Conservation (phyloP, 257 asterid genomes). For the Fraxinus pennsylvanica region DNA sequence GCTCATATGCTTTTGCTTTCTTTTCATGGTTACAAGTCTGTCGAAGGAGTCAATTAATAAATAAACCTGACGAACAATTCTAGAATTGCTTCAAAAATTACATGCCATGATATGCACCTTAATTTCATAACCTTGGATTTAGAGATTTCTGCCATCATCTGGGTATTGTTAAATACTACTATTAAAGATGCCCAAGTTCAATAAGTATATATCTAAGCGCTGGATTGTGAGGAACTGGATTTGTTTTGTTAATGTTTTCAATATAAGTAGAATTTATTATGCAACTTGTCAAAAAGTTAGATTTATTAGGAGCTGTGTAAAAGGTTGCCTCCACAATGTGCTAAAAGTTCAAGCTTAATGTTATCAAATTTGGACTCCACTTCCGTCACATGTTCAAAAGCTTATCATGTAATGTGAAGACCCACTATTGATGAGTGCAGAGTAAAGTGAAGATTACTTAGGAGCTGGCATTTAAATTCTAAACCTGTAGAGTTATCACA, state of each 20-base stretch:
- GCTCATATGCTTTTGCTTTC: not conserved
- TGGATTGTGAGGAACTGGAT: not conserved
- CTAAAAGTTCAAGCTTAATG: constrained; percentile 18
- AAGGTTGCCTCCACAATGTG: not conserved
- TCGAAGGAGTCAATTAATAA: not conserved
- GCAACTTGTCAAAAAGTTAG: not conserved
- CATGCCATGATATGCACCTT: not conserved
- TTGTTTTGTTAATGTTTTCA: constrained; percentile 1
- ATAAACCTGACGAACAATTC: not conserved
- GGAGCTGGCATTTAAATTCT: constrained; percentile 11
- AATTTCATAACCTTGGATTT: not conserved
- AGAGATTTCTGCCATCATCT: not conserved
- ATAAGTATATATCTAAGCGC: not conserved
- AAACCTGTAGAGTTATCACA: not conserved
- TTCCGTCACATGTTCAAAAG: not conserved
- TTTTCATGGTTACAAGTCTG: not conserved
- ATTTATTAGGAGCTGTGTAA: not conserved
- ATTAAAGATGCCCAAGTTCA: not conserved
- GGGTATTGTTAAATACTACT: not conserved
- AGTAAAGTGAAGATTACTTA: not conserved
- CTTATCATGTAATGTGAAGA: constrained; percentile 12
- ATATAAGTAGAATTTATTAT: not conserved
- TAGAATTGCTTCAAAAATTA: not conserved
- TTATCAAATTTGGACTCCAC: not conserved
- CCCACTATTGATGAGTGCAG: not conserved